These are phyloP conservation scores for Debaryomyces subglobosus DNA, from an alignment of 1,139 yeast species.

Conservation along the genomic window DNA sequence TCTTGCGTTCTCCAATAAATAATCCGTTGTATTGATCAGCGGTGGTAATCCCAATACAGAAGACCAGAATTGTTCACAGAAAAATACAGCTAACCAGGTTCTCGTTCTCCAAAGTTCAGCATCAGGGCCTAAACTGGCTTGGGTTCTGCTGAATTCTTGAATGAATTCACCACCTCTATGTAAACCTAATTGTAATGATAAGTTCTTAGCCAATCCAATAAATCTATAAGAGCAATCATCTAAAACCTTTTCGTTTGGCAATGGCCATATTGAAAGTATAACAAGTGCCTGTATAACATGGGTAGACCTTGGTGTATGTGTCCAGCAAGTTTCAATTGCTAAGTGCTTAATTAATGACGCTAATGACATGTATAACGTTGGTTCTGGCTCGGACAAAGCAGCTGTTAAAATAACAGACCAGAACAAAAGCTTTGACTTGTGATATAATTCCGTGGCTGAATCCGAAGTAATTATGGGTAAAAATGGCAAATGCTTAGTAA, in stretches of 20 bases:
- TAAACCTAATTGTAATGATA: slow-evolving; percentile 87
- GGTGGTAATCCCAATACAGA: slow-evolving; percentile 88
- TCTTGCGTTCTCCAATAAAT: slow-evolving; percentile 76
- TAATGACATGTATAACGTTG: slow-evolving; percentile 73
- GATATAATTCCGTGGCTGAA: slow-evolving; percentile 75
- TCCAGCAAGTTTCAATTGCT: slow-evolving; percentile 93
- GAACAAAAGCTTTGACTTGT: slow-evolving; percentile 80
- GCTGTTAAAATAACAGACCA: slow-evolving; percentile 93
- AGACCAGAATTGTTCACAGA: slow-evolving; percentile 90
- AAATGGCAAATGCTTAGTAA: slow-evolving; percentile 69
- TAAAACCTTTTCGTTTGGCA: slow-evolving; percentile 88
- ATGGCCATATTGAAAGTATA: slow-evolving; percentile 86
- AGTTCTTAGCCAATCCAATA: slow-evolving; percentile 80
- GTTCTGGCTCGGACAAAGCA: slow-evolving; percentile 84
- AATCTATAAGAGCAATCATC: slow-evolving; percentile 92
- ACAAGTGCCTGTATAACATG: slow-evolving; percentile 89
- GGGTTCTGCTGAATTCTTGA: slow-evolving; percentile 88
- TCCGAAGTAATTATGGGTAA: slow-evolving; percentile 77
- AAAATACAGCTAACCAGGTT: slow-evolving; percentile 87
- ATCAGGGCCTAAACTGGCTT: slow-evolving; percentile 79
- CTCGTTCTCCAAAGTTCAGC: slow-evolving; percentile 95
- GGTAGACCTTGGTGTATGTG: slow-evolving; percentile 89
- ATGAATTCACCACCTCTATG: slow-evolving; percentile 89
- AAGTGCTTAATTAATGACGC: slow-evolving; percentile 81
- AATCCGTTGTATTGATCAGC: slow-evolving; percentile 76